Conservation (phyloP, 2,329 filamentous ascomycete species). For the Diaporthe sp. region DNA sequence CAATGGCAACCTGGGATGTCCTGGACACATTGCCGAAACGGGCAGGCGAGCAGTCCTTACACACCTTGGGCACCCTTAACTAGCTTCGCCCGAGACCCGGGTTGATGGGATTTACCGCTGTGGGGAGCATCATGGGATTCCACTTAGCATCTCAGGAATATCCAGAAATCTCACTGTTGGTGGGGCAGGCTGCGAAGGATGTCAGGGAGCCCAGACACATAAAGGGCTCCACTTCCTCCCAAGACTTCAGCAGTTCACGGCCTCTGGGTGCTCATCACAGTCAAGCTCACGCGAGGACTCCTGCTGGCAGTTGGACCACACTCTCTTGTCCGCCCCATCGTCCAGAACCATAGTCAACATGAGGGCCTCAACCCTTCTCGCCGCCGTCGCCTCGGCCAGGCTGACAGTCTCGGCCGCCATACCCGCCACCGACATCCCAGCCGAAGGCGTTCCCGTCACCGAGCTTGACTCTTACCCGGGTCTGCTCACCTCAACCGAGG, state of each 20-base stretch:
- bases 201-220: not conserved
- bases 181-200: not conserved
- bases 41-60: constrained; percentile 11
- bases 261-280: not conserved
- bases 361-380: constrained; percentile 13
- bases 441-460: not conserved
- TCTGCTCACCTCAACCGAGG: not conserved
- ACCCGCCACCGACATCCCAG: not conserved
- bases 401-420: constrained; percentile 2
- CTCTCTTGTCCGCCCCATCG: not conserved
- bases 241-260: not conserved
- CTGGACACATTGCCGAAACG: constrained; percentile 3
- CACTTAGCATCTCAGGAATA: not conserved
- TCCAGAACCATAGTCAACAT: not conserved
- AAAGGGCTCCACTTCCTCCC: not conserved
- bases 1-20: constrained; percentile 14
- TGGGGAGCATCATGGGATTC: constrained; percentile 4
- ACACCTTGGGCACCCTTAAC: not conserved
- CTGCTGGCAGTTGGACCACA: not conserved
- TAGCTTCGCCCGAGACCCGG: not conserved
- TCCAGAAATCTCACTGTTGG: not conserved
- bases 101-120: constrained; percentile 13
- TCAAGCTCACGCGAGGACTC: not conserved
- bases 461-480: constrained; percentile 20
- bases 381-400: constrained; percentile 11